A percentile compares a stretch with the other conserved stretches of the same genome.
Conservation (phyloP, 2,329 filamentous ascomycete species). For the Cladosporium sp. region DNA sequence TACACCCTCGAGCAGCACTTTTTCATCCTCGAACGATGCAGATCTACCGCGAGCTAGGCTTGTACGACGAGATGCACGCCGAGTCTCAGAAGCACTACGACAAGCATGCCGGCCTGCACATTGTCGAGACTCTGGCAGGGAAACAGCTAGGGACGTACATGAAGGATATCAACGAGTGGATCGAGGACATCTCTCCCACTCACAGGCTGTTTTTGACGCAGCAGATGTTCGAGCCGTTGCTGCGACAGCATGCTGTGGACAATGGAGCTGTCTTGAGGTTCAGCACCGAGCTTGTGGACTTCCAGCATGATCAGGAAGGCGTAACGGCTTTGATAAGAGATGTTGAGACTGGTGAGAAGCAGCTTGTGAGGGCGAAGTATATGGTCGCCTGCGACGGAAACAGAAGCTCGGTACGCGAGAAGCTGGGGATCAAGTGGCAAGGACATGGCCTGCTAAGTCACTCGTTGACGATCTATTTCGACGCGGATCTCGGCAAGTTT, state of each 20-base stretch:
- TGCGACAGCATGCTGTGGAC: conserved; percentile 17
- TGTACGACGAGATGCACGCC: conserved; percentile 20
- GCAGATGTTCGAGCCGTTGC: conserved; percentile 23
- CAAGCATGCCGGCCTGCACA: conserved; percentile 19
- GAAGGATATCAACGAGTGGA: conserved; percentile 20
- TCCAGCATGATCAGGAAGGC: conserved; percentile 17
- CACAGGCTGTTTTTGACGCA: conserved; percentile 22
- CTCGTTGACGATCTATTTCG: conserved; percentile 23
- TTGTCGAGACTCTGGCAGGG: conserved; percentile 21
- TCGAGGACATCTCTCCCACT: conserved; percentile 19
- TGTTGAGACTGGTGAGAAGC: conserved; percentile 30
- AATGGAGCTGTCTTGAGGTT: conserved; percentile 19
- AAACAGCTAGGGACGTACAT: conserved; percentile 18
- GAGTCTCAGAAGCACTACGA: conserved; percentile 21
- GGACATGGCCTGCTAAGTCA: conserved; percentile 22
- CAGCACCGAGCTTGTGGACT: conserved; percentile 18
- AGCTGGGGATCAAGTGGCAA: conserved; percentile 30
- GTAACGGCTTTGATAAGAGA: conserved; percentile 16
- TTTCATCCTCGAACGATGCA: conserved; percentile 23
- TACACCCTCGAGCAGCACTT: conserved; percentile 22
- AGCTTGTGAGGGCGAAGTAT: conserved; percentile 30
- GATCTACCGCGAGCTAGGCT: conserved; percentile 22
- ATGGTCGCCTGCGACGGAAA: conserved; percentile 34
- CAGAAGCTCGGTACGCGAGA: conserved; percentile 26
- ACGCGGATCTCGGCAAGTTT: conserved; percentile 19